Evolutionary conservation across 2,329 filamentous ascomycete genomes (phyloP).

Genomic region (Aspergillus hortae): DNA sequence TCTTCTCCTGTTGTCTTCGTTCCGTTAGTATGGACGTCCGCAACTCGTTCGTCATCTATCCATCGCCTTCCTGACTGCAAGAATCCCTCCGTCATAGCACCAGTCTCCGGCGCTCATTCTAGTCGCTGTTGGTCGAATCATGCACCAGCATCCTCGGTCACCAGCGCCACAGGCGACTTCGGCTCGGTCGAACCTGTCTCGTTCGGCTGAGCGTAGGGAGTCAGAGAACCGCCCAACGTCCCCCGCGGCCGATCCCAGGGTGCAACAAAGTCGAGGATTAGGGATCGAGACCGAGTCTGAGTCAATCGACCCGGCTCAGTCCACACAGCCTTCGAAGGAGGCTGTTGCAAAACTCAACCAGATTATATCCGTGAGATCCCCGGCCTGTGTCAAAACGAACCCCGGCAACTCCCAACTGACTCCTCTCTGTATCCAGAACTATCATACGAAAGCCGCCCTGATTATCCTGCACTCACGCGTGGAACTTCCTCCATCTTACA

Average conservation of each 20-base stretch:
- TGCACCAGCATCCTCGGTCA: constrained; percentile 87
- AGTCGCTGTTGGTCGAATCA: constrained; percentile 41
- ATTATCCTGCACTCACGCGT: constrained; percentile 79
- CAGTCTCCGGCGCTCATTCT: neutral
- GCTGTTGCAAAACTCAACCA: constrained; percentile 80
- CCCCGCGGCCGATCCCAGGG: constrained; percentile 50
- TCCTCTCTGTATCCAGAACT: constrained; percentile 61
- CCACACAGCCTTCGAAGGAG: constrained; percentile 58
- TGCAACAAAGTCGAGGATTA: constrained; percentile 48
- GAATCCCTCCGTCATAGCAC: constrained; percentile 7
- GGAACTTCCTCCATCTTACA: constrained; percentile 58
- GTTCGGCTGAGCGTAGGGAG: constrained; percentile 74
- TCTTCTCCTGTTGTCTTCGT: constrained; percentile 11
- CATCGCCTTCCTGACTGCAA: constrained; percentile 34
- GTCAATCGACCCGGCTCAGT: constrained; percentile 38
- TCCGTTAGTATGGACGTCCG: constrained; percentile 40
- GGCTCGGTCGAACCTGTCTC: constrained; percentile 66
- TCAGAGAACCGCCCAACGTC: constrained; percentile 52
- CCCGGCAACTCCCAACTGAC: constrained; percentile 17
- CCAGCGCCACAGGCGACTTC: constrained; percentile 69
- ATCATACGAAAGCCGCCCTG: constrained; percentile 82
- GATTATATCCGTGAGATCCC: constrained; percentile 72
- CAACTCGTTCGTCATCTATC: constrained; percentile 25
- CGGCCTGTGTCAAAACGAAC: neutral
- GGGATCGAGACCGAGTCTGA: constrained; percentile 50